Base-by-base conservation (phyloP, 2,329 filamentous ascomycete species). In the Aureobasidium mangrovei region DNA sequence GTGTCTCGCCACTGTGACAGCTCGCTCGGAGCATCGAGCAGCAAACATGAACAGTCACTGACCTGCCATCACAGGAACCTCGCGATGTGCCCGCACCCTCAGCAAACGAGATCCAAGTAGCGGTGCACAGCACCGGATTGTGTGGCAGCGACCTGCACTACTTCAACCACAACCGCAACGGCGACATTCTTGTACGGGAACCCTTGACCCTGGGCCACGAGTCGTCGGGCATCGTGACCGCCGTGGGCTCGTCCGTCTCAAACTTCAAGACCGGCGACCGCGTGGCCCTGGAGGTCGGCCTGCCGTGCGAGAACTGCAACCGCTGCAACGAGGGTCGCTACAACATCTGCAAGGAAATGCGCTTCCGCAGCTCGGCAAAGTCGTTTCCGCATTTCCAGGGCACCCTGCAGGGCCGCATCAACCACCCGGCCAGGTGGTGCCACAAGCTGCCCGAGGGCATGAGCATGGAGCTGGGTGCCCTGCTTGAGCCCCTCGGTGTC, bases 251-350 rank as follows among this genome's bases (percentile, higher is more conserved):
- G 41, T 60, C 59, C 3, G 62, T 66, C 36, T 52, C 61, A n/a
- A 42, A 56, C 18, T 80, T 95, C 59, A 73, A 80, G 61, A 66
- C 77, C 8, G 91, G 91, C 56, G 91, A 96, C 72, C 84, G 87
- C 62, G 85, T 96, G 24, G 90, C 91, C n/a, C 76, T 97, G 40
- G 91, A 97, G 76, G 91, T 94, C 10, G 91, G 91, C 48, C 80
- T 88, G 51, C 88, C 90, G 0, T 97, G 91, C 74, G 83, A 86
- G 38, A 64, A 67, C 39, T 84, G 81, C 63, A 67, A 72, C 26
- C 69, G 77, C 49, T 84, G 81, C 63, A 68, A 70, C 41, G 72
- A 76, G 54, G 79, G 77, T 49, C 69, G 80, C 48, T 83, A 83
- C 65, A 84, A 84, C 60, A 80, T 84, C 59, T 84, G 81, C 70